Conservation (phyloP, 768 basidiomycete genomes). For the Dacryopinax primogenitus region DNA sequence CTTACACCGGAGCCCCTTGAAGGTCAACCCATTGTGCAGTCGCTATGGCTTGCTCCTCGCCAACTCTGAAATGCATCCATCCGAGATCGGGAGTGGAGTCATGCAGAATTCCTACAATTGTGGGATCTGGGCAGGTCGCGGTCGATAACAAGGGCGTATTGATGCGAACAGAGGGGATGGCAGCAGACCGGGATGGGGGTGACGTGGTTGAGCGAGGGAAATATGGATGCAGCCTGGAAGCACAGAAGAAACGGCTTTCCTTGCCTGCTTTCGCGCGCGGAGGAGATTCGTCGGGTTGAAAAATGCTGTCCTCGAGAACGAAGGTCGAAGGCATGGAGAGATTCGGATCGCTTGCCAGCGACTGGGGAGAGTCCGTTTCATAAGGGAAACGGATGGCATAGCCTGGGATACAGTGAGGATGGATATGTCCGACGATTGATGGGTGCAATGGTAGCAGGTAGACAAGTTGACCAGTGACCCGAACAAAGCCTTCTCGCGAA, state of each 20-base stretch:
- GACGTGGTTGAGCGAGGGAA: background rate
- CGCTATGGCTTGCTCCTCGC: background rate
- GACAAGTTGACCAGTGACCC: background rate
- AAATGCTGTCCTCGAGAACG: background rate
- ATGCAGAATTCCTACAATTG: background rate
- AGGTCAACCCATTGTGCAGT: background rate
- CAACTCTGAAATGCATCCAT: background rate
- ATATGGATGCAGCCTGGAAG: background rate
- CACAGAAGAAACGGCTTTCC: background rate
- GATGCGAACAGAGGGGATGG: background rate
- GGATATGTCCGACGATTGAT: background rate
- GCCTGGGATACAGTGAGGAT: background rate
- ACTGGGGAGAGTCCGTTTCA: background rate
- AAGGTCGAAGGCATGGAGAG: background rate
- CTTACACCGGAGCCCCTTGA: too few species aligned
- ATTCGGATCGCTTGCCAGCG: background rate
- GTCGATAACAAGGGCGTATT: background rate
- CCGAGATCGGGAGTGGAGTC: background rate
- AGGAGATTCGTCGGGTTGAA: background rate
- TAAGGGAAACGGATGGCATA: background rate
- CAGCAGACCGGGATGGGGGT: background rate
- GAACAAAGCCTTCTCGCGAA: background rate
- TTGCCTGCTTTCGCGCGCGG: background rate
- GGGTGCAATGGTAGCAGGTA: background rate
- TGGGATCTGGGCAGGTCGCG: background rate